Conservation (phyloP, 139 green algal genomes). For the Closterium sp. region DNA sequence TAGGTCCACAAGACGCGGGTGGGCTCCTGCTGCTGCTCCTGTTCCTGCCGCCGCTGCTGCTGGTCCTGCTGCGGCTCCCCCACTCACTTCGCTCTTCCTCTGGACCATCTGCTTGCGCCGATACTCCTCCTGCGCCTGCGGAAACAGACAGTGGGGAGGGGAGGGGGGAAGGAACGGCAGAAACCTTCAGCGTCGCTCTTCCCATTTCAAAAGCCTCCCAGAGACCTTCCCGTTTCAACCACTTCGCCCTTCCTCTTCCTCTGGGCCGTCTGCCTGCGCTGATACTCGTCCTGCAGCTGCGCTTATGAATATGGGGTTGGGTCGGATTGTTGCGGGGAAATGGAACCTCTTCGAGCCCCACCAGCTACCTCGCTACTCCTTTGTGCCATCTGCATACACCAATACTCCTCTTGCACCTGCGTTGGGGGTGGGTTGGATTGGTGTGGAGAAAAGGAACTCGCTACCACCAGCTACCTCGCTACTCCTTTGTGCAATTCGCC, state of each 20-base stretch:
- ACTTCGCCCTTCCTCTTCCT: background rate
- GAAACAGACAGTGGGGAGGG: background rate
- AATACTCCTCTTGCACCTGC: conserved; percentile 44
- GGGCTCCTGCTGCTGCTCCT: background rate
- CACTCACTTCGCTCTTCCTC: background rate
- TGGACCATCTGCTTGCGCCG: background rate
- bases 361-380: too few relatives aligned
- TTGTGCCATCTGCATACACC: background rate
- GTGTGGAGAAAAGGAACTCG: background rate
- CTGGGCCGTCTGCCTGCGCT: background rate
- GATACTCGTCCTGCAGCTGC: conserved; percentile 47
- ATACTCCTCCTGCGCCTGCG: conserved; percentile 48
- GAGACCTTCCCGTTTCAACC: background rate
- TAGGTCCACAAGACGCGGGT: conserved; percentile 14
- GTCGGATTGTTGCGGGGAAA: too few relatives aligned
- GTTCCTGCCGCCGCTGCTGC: background rate
- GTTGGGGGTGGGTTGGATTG: background rate
- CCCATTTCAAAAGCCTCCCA: too few relatives aligned
- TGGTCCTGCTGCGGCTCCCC: background rate
- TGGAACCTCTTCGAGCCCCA: too few relatives aligned
- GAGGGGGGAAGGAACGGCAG: too few relatives aligned
- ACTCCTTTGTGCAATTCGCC: too few relatives aligned
- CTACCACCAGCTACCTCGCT: background rate
- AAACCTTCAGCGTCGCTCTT: too few relatives aligned
- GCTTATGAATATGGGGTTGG: background rate